Evolutionary conservation across 148 eudicot genomes (phyloP), one percentile per base, ranked within the genome.

Genomic region (Fagopyrum tataricum): DNA sequence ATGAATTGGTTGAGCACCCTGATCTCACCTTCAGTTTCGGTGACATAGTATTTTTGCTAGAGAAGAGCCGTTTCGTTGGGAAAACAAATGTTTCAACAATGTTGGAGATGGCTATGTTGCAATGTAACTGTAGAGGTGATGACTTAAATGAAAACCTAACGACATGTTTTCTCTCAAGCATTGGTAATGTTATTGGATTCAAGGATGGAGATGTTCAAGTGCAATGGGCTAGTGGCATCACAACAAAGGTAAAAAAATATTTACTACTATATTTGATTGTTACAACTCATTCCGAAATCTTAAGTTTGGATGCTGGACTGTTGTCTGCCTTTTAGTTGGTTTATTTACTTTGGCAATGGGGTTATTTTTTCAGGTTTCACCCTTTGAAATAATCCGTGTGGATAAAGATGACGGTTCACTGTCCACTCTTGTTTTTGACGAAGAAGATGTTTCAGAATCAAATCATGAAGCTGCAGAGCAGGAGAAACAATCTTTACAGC

Each of bases 1-100:
- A 95, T 87, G 97, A 95, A 78, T 77, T 95, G 59, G 78, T 85
- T 75, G 98, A 95, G 83, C 97, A 95, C 77, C 93, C 93, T 0
- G 93, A 91, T 68, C 84, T 82, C 78, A 84, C 83, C 20, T 91
- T 79, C 74, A 75, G 78, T 75, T 72, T 85, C 21, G 93, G 97
- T 51, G 97, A 91, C 76, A 82, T 82, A 7, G 96, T 95, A 59
- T 83, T 89, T 72, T 79, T 72, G 67, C 75, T 83, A 21, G 77
- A 81, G 18, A 81, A 83, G 78, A 74, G 78, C 23, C 72, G 70
- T n/a, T 53, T 37, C n/a, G 58, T 53, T 47, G 84, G 80, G 46
- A 77, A 72, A 7, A 24, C 67, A 52, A 64, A 64, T 44, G 72
- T 46, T 21, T 43, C 42, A 59, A 72, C 62, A 58, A n/a, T 64